A percentile compares a stretch with the other conserved stretches of the same genome.
These are phyloP conservation scores for Euphrasia arctica DNA, from an alignment of 305 asterid genomes.

Conservation along the genomic window DNA sequence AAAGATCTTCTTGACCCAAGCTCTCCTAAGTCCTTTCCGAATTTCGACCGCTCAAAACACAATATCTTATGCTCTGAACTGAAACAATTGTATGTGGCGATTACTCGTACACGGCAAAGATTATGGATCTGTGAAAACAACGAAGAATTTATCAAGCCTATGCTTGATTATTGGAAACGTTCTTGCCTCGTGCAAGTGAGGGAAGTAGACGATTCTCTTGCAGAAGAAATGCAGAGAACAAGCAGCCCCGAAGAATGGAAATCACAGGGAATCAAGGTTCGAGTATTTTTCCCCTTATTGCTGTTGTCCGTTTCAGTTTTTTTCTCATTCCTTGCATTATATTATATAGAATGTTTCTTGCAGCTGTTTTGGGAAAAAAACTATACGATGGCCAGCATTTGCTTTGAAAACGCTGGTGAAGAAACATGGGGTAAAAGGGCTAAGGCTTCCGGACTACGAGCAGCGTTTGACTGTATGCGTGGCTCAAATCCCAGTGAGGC, in stretches of 20 bases:
- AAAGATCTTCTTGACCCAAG: conserved; percentile 38
- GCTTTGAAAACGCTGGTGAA: conserved; percentile 73
- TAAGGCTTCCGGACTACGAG: conserved; percentile 61
- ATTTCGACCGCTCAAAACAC: conserved; percentile 50
- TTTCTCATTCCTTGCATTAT: neutral
- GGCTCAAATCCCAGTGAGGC: conserved; percentile 43
- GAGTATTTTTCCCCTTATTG: neutral
- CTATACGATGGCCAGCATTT: conserved; percentile 63
- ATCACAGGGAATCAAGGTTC: conserved; percentile 63
- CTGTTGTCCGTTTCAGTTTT: neutral
- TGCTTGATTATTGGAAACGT: conserved; percentile 66
- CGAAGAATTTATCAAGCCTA: conserved; percentile 51
- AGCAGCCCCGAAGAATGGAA: conserved; percentile 79
- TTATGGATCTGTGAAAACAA: conserved; percentile 72
- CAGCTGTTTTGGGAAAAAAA: conserved; percentile 70
- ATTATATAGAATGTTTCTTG: conserved; percentile 7
- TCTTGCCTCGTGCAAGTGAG: conserved; percentile 54
- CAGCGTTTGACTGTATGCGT: conserved; percentile 38
- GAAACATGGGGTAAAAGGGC: conserved; percentile 53
- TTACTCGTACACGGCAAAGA: conserved; percentile 47
- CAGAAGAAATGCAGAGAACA: conserved; percentile 59
- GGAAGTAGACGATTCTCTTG: conserved; percentile 55
- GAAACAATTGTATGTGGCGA: conserved; percentile 41
- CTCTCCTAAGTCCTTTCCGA: conserved; percentile 41
- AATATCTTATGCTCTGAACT: conserved; percentile 65